A percentile compares a stretch with the other conserved stretches of the same genome.
Conservation (phyloP, 225 moss, liverwort and hornwort genomes). For the Asterella californica region DNA sequence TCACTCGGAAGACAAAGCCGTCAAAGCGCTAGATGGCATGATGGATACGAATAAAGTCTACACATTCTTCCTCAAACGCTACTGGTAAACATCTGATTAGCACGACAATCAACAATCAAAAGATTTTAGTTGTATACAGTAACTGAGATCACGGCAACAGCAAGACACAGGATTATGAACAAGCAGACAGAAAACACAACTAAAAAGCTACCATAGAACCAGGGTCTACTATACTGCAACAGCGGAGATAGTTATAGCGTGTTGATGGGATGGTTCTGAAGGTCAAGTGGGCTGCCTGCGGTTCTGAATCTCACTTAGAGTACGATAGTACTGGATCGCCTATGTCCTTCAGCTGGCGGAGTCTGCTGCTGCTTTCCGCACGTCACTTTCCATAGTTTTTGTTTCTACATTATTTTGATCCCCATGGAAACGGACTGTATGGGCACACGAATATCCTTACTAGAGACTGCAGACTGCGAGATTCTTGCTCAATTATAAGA, state of each 20-base stretch:
- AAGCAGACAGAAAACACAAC: not conserved
- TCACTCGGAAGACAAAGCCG: not conserved
- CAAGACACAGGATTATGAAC: not conserved
- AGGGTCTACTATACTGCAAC: not conserved
- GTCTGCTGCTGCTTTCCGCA: not conserved
- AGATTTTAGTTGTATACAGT: not conserved
- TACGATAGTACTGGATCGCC: not conserved
- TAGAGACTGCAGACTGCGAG: not conserved
- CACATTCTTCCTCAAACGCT: not conserved
- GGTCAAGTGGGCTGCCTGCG: not conserved
- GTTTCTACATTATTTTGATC: conserved; percentile 1
- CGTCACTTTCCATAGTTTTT: not conserved
- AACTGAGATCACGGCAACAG: not conserved
- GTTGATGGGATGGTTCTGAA: not conserved
- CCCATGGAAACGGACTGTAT: not conserved
- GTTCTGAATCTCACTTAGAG: not conserved
- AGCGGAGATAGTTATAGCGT: not conserved
- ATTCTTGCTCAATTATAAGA: not conserved
- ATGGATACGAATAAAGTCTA: not conserved
- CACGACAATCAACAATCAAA: not conserved
- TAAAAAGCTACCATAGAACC: not conserved
- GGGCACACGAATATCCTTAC: not conserved
- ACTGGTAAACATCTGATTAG: not conserved
- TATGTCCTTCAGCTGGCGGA: not conserved
- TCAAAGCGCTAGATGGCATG: not conserved